Evolutionary conservation across 1,139 yeast species (phyloP).

Genomic region (Maudiozyma humilis): DNA sequence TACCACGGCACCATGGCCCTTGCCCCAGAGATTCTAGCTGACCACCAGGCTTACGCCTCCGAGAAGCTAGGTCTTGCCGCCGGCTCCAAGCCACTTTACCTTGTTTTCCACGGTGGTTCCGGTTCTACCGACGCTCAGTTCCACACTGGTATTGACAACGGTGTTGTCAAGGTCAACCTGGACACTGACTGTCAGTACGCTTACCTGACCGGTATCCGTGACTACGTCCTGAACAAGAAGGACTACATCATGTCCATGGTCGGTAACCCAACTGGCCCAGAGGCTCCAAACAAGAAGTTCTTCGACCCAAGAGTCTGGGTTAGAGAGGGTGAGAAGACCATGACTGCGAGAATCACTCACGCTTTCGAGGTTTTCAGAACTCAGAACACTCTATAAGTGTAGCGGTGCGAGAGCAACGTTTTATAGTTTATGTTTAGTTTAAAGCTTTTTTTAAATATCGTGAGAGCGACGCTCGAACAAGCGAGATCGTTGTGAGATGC

Average conservation of each 20-base stretch:
- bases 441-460: neutral
- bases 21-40: slow-evolving; percentile 89
- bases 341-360: slow-evolving; percentile 75
- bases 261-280: slow-evolving; percentile 99
- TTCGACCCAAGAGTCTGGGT: slow-evolving; percentile 99
- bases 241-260: slow-evolving; percentile 83
- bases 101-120: slow-evolving; percentile 99
- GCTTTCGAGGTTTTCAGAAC: slow-evolving; percentile 86
- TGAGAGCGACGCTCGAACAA: too few relatives aligned
- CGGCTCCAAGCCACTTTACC: slow-evolving; percentile 72
- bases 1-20: slow-evolving; percentile 97
- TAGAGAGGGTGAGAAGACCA: slow-evolving; percentile 99
- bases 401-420: neutral
- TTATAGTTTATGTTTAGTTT: neutral
- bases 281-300: slow-evolving; percentile 98
- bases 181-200: slow-evolving; percentile 99
- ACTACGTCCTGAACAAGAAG: slow-evolving; percentile 90
- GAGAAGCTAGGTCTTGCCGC: slow-evolving; percentile 51
- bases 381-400: slow-evolving; percentile 47
- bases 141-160: slow-evolving; percentile 80
- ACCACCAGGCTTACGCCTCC: slow-evolving; percentile 82
- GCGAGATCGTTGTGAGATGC: too few relatives aligned
- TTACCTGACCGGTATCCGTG: slow-evolving; percentile 93
- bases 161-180: slow-evolving; percentile 98
- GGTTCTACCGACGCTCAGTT: slow-evolving; percentile 92